Percentiles rank a stretch among this genome's conserved stretches.
These are phyloP conservation scores for Picochlorum sp. DNA, from an alignment of 139 green algal genomes.

Conservation along the genomic window DNA sequence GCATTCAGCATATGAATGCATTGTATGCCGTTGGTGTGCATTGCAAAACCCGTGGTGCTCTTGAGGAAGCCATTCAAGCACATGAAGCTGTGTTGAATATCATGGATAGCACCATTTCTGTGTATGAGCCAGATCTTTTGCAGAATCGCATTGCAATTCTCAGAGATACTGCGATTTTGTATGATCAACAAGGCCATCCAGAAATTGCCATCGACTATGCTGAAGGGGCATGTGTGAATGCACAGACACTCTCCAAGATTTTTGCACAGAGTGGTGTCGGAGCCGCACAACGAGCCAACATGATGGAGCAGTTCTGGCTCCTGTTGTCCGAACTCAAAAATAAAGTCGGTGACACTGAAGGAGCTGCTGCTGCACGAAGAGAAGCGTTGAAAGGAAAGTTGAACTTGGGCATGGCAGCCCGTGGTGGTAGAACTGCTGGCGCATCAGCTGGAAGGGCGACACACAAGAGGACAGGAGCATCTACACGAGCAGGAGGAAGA, in stretches of 20 bases:
- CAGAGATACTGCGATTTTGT: slow-evolving; percentile 22
- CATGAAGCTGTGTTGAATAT: slow-evolving; percentile 24
- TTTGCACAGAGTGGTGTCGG: neutral
- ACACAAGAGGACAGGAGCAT: slow-evolving; percentile 3
- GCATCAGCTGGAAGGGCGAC: neutral
- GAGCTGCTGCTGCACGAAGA: slow-evolving; percentile 19
- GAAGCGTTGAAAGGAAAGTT: slow-evolving; percentile 10
- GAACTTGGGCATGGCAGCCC: neutral
- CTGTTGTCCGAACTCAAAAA: slow-evolving; percentile 23
- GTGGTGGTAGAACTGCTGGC: slow-evolving; percentile 4
- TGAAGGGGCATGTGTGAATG: slow-evolving; percentile 27
- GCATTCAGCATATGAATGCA: slow-evolving; percentile 26
- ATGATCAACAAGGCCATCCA: slow-evolving; percentile 16
- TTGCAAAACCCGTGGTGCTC: slow-evolving; percentile 11
- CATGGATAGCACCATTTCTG: slow-evolving; percentile 30
- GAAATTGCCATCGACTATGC: slow-evolving; percentile 28
- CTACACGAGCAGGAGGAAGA: slow-evolving; percentile 8
- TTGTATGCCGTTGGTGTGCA: slow-evolving; percentile 24
- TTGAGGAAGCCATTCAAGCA: slow-evolving; percentile 18
- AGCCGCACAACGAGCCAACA: slow-evolving; percentile 3
- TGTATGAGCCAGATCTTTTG: slow-evolving; percentile 30
- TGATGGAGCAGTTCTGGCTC: slow-evolving; percentile 27
- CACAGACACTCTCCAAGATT: slow-evolving; percentile 8
- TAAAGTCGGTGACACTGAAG: slow-evolving; percentile 24
- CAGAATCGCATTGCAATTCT: slow-evolving; percentile 30